Evolutionary conservation across 2,329 filamentous ascomycete species (phyloP).

Genomic region (Fusarium mangiferae): DNA sequence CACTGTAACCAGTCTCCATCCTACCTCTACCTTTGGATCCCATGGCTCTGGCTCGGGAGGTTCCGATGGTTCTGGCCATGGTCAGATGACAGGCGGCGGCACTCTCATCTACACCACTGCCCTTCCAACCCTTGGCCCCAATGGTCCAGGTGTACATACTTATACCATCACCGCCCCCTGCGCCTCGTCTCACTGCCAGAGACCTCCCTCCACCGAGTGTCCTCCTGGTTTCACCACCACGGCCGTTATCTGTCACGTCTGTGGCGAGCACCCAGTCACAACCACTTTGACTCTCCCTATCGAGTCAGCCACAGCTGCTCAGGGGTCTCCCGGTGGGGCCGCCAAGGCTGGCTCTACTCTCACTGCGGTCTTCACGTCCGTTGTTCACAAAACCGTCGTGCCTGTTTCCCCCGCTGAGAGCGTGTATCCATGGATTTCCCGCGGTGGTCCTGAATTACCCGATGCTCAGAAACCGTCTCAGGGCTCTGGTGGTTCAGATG

Average conservation of each 20-base stretch:
- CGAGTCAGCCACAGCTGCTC: constrained; percentile 11
- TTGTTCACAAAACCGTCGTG: background rate
- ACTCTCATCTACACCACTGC: constrained; percentile 6
- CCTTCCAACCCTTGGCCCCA: constrained; percentile 4
- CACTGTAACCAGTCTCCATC: constrained; percentile 7
- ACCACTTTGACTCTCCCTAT: constrained; percentile 19
- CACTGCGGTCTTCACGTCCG: background rate
- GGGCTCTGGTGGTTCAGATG: background rate
- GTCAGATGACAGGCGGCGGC: background rate
- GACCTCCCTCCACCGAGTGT: background rate
- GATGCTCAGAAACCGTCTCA: background rate
- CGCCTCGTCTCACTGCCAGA: background rate
- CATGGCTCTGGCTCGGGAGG: background rate
- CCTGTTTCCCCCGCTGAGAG: background rate
- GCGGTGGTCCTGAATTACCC: background rate
- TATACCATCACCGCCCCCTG: constrained; percentile 25
- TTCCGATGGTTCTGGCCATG: background rate
- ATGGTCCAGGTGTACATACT: constrained; percentile 13
- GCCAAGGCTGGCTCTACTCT: background rate
- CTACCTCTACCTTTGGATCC: background rate
- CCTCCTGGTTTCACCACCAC: constrained; percentile 23
- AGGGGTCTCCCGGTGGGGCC: background rate
- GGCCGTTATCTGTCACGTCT: constrained; percentile 5
- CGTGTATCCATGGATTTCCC: background rate
- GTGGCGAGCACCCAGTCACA: background rate